Percentiles rank a stretch among this genome's conserved stretches.
Conservation (phyloP, 495 filamentous ascomycete species). For the Annulohypoxylon moriforme region DNA sequence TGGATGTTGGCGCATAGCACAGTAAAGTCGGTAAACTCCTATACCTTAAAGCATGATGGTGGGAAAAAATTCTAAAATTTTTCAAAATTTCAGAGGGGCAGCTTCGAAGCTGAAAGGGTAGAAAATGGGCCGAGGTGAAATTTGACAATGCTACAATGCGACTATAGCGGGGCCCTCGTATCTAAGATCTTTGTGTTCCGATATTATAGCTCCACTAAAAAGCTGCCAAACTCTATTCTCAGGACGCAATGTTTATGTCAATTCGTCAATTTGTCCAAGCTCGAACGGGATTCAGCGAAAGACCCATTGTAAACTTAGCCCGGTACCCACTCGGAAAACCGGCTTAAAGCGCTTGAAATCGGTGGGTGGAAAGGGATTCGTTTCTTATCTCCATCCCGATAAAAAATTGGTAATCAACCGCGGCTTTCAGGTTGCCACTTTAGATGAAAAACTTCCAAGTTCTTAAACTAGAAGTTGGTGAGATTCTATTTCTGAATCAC, state of each 20-base stretch:
- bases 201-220: constrained; percentile 14
- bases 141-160: constrained; percentile 30
- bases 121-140: constrained; percentile 34
- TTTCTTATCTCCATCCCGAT: constrained; percentile 24
- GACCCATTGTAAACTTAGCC: neutral
- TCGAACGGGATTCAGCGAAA: constrained; percentile 3
- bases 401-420: constrained; percentile 18
- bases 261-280: neutral
- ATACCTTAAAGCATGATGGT: neutral
- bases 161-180: constrained; percentile 34
- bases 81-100: constrained; percentile 25
- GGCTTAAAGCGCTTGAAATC: constrained; percentile 3
- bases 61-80: neutral
- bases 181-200: constrained; percentile 23
- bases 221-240: neutral
- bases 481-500: neutral
- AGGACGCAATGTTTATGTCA: neutral
- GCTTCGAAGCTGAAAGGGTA: neutral
- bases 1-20: neutral
- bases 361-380: neutral
- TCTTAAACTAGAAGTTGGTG: neutral
- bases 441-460: constrained; percentile 3
- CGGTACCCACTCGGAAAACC: neutral
- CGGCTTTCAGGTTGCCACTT: constrained; percentile 26
- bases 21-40: neutral